Evolutionary conservation across 352 stramenopile species (phyloP).

Genomic region (Pythium oligandrum): DNA sequence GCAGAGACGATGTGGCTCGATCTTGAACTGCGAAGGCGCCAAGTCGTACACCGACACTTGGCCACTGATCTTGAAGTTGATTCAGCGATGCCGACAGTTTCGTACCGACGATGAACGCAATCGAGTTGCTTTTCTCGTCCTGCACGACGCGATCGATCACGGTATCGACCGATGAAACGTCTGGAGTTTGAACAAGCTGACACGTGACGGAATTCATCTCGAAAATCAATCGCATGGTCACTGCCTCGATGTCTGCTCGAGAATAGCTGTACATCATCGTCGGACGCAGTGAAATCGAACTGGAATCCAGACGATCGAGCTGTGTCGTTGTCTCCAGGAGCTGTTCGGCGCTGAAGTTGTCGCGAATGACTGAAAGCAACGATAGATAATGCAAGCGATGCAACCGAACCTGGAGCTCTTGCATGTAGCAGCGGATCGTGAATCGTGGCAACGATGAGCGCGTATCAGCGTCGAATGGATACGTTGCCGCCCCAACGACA

Average conservation of each 20-base stretch:
- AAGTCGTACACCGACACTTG: slow-evolving; percentile 34
- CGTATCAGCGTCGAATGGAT: slow-evolving; percentile 21
- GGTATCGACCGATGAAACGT: not conserved
- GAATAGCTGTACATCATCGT: slow-evolving; percentile 70
- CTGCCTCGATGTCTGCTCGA: slow-evolving; percentile 55
- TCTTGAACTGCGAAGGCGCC: slow-evolving; percentile 34
- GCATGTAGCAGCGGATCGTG: slow-evolving; percentile 32
- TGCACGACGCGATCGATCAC: slow-evolving; percentile 4
- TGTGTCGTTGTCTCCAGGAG: slow-evolving; percentile 13
- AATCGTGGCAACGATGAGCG: slow-evolving; percentile 45
- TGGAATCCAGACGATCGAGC: slow-evolving; percentile 4
- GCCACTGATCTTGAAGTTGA: slow-evolving; percentile 38
- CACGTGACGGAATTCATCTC: slow-evolving; percentile 51
- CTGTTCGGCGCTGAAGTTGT: slow-evolving; percentile 75
- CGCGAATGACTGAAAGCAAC: slow-evolving; percentile 49
- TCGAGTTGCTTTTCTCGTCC: not conserved
- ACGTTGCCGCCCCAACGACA: slow-evolving; percentile 44
- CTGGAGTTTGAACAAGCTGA: slow-evolving; percentile 17
- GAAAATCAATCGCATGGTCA: slow-evolving; percentile 62
- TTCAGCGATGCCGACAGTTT: slow-evolving; percentile 12
- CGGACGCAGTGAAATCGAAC: slow-evolving; percentile 35
- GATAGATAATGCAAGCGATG: slow-evolving; percentile 46
- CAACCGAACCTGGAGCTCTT: slow-evolving; percentile 20
- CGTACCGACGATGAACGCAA: slow-evolving; percentile 5
- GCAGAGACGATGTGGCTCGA: slow-evolving; percentile 21